These are phyloP conservation scores for Colletotrichum limetticola DNA, from an alignment of 2,329 filamentous ascomycete species.

Conservation along the genomic window DNA sequence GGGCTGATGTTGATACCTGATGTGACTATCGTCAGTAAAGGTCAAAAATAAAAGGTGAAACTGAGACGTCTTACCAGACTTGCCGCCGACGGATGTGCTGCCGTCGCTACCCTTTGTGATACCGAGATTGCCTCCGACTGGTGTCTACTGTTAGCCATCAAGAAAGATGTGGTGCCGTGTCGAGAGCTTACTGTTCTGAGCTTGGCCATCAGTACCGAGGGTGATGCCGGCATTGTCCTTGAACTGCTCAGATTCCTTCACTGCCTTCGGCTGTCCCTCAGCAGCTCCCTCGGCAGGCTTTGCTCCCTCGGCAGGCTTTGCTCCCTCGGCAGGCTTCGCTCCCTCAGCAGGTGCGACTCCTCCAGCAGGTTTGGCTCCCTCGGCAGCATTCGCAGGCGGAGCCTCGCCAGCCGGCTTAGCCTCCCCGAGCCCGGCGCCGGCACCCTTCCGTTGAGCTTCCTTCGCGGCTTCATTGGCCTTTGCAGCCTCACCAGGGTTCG, in stretches of 20 bases:
- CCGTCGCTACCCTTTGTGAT: conserved; percentile 32
- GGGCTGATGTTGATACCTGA: conserved; percentile 28
- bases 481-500: conserved; percentile 5
- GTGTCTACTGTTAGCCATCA: not conserved
- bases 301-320: not conserved
- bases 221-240: conserved; percentile 27
- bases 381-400: not conserved
- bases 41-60: no score
- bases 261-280: conserved; percentile 23
- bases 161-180: not conserved
- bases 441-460: conserved; percentile 11
- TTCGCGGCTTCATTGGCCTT: conserved; percentile 14
- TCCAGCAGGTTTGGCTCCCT: not conserved
- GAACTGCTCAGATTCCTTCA: conserved; percentile 28
- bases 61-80: conserved; percentile 15
- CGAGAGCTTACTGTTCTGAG: conserved; percentile 17
- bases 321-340: not conserved
- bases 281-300: not conserved
- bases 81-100: conserved; percentile 29
- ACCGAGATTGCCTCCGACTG: conserved; percentile 29
- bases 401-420: not conserved
- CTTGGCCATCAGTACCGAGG: conserved; percentile 11
- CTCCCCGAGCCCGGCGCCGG: not conserved
- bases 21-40: not conserved
- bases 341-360: not conserved